These are phyloP conservation scores for Fraxinus floribunda DNA, from an alignment of 305 asterid genomes.

Conservation along the genomic window DNA sequence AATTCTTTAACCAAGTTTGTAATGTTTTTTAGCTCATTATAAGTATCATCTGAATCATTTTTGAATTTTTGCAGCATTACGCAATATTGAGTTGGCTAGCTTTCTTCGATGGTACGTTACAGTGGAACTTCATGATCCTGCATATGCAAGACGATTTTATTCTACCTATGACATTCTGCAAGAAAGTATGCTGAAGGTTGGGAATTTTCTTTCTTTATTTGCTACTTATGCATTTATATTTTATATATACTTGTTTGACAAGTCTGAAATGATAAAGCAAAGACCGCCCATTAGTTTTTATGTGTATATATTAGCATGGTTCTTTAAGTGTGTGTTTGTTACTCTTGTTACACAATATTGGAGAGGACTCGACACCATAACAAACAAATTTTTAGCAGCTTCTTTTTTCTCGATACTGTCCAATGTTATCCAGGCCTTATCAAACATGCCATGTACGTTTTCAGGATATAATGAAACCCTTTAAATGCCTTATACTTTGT, in stretches of 20 bases:
- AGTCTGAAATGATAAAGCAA: neutral
- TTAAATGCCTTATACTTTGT: neutral
- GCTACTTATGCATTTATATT: neutral
- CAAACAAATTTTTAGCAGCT: neutral
- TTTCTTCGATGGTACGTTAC: conserved; percentile 99
- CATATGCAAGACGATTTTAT: conserved; percentile 88
- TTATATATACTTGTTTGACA: neutral
- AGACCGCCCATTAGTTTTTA: neutral
- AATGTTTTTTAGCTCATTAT: conserved; percentile 15
- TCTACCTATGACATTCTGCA: conserved; percentile 81
- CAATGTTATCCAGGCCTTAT: neutral
- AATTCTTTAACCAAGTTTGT: conserved; percentile 22
- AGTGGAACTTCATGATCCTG: conserved; percentile 96
- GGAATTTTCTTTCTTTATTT: conserved; percentile 25
- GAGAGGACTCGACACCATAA: neutral
- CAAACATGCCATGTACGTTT: neutral
- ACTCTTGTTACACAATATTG: neutral
- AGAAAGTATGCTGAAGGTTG: conserved; percentile 88
- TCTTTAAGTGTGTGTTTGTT: neutral
- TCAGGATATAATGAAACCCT: conserved; percentile 7
- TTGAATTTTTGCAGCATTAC: conserved; percentile 59
- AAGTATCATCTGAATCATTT: conserved; percentile 17
- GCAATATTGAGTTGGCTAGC: conserved; percentile 95
- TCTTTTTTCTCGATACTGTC: neutral
- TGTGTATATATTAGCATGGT: neutral